These are phyloP conservation scores for Lactarius sp. DNA, from an alignment of 768 basidiomycete species.

Conservation along the genomic window DNA sequence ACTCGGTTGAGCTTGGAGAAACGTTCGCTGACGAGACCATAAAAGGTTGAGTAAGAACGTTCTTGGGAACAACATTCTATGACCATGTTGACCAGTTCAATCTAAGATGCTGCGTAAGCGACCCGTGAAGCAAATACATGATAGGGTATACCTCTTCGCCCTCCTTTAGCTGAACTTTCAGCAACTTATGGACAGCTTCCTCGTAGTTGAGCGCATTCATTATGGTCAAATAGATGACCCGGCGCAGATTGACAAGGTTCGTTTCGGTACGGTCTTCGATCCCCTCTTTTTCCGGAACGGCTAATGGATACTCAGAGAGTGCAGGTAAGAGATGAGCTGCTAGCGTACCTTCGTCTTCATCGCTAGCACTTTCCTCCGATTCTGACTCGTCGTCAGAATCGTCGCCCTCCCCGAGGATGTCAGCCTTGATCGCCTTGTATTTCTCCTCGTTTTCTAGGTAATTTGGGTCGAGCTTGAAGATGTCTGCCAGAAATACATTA, in stretches of 20 bases:
- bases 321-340: background rate
- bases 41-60: slow-evolving; percentile 96
- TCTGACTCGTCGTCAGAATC: slow-evolving; percentile 66
- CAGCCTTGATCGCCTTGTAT: slow-evolving; percentile 84
- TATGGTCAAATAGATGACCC: slow-evolving; percentile 94
- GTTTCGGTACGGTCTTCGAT: slow-evolving; percentile 95
- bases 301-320: slow-evolving; percentile 34
- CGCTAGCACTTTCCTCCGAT: slow-evolving; percentile 56
- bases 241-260: slow-evolving; percentile 90
- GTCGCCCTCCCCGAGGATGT: slow-evolving; percentile 89
- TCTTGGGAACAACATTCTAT: slow-evolving; percentile 99
- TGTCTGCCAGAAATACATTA: slow-evolving; percentile 46
- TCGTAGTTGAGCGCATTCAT: slow-evolving; percentile 99
- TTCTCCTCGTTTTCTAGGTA: slow-evolving; percentile 90
- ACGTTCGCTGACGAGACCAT: slow-evolving; percentile 92
- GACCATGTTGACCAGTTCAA: slow-evolving; percentile 96
- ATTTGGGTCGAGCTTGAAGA: slow-evolving; percentile 92
- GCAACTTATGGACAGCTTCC: slow-evolving; percentile 96
- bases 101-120: slow-evolving; percentile 42
- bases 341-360: slow-evolving; percentile 46
- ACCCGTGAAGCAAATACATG: background rate
- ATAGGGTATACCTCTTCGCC: slow-evolving; percentile 76
- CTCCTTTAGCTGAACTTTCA: slow-evolving; percentile 87
- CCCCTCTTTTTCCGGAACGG: slow-evolving; percentile 73
- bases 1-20: slow-evolving; percentile 94